Evolutionary conservation across 164 flowering plant species (phyloP).

Genomic region (Stephania cephalantha): DNA sequence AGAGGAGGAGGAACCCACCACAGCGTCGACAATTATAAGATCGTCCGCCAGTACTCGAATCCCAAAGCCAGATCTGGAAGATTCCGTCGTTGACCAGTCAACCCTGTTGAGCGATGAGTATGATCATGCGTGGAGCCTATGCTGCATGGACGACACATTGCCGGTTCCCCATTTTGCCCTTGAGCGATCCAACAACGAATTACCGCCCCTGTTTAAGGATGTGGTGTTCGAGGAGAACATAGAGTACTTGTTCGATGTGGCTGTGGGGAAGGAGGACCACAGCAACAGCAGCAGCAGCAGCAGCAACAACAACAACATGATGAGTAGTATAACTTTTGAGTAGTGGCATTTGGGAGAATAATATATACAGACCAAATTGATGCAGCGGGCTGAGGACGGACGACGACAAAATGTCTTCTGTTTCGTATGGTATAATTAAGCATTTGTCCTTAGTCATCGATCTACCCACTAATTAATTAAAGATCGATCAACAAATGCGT

Average conservation of each 20-base stretch:
- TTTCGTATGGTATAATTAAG: no score
- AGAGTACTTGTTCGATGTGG: conserved; percentile 34
- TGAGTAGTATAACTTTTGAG: no score
- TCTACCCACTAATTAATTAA: no score
- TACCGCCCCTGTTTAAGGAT: conserved; percentile 32
- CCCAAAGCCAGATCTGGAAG: not conserved
- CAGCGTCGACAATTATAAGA: no score
- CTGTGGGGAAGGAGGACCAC: not conserved
- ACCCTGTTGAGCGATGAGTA: conserved; percentile 19
- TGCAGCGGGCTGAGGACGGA: no score
- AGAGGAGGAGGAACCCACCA: not conserved
- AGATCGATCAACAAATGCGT: no score
- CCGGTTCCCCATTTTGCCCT: conserved; percentile 28
- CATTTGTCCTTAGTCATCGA: no score
- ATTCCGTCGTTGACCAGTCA: conserved; percentile 5
- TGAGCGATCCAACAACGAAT: conserved; percentile 25
- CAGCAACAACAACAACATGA: no score
- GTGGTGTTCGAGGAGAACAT: conserved; percentile 48
- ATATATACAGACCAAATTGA: no score
- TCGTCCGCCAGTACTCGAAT: not conserved
- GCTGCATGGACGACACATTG: conserved; percentile 10
- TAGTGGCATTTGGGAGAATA: no score
- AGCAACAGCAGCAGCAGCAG: no score
- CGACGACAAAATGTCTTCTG: no score
- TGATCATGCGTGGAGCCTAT: conserved; percentile 23